These are phyloP conservation scores for Blastocystis sp. DNA, from an alignment of 352 stramenopile species.

Conservation along the genomic window DNA sequence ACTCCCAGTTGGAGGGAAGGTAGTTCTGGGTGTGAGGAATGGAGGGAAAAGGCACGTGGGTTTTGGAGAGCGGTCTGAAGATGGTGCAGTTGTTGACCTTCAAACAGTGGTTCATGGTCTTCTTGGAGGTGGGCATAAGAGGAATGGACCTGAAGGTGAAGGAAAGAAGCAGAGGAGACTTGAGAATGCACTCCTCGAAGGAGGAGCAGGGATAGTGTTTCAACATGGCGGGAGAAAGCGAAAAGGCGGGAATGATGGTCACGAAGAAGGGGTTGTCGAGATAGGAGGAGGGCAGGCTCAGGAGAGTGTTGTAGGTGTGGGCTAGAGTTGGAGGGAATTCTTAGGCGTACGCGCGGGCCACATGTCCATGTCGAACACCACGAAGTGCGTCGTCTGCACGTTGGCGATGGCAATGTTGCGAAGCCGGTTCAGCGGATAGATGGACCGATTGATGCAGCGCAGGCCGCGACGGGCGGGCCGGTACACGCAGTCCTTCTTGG, in stretches of 20 bases:
- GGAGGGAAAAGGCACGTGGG: background rate
- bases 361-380: constrained; percentile 8
- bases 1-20: background rate
- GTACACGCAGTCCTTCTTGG: background rate
- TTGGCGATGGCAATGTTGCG: background rate
- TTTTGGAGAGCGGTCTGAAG: background rate
- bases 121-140: background rate
- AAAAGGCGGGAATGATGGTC: background rate
- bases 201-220: background rate
- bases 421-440: background rate
- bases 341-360: background rate
- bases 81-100: background rate
- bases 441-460: background rate
- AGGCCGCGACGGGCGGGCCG: background rate
- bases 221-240: background rate
- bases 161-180: background rate
- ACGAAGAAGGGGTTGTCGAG: background rate
- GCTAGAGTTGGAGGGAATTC: background rate
- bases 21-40: background rate
- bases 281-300: background rate
- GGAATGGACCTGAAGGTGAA: background rate
- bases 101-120: background rate
- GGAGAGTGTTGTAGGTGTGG: background rate
- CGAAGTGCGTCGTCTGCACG: background rate
- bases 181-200: background rate